phyloP scores from a whole-genome alignment of 2,329 filamentous ascomycete genomes.

The Claviceps cyperi region DNA sequence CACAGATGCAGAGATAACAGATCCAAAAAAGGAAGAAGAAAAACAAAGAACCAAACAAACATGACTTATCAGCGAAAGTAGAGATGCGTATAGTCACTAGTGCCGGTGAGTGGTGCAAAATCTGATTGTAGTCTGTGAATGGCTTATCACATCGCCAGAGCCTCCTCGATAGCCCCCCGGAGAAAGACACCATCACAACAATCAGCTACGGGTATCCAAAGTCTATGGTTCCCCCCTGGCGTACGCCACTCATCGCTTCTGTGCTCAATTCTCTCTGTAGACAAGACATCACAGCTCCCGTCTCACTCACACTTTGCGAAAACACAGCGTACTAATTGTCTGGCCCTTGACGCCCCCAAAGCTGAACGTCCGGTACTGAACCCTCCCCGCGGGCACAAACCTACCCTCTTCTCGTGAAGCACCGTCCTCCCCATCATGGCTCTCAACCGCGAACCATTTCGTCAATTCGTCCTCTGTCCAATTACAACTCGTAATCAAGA shows the following conservation, averaged over 20 bases:
- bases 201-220: no score
- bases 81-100: not conserved
- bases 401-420: slow-evolving; percentile 10
- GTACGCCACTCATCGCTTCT: no score
- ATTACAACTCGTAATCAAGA: slow-evolving; percentile 91
- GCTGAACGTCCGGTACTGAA: slow-evolving; percentile 73
- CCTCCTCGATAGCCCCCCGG: no score
- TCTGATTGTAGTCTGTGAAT: no score
- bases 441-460: slow-evolving; percentile 53
- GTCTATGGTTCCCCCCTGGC: no score
- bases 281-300: no score
- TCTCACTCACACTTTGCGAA: slow-evolving; percentile 32
- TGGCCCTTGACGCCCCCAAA: slow-evolving; percentile 84
- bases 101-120: no score
- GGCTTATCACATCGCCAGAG: no score
- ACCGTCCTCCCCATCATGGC: not conserved
- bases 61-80: not conserved
- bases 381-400: slow-evolving; percentile 49
- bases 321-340: slow-evolving; percentile 78
- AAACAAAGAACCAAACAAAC: not conserved
- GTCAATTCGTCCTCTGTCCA: slow-evolving; percentile 86
- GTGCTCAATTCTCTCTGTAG: no score
- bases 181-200: no score
- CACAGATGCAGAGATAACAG: not conserved
- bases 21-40: not conserved